phyloP scores from a whole-genome alignment of 345 rosid species.

The Murraya paniculata region DNA sequence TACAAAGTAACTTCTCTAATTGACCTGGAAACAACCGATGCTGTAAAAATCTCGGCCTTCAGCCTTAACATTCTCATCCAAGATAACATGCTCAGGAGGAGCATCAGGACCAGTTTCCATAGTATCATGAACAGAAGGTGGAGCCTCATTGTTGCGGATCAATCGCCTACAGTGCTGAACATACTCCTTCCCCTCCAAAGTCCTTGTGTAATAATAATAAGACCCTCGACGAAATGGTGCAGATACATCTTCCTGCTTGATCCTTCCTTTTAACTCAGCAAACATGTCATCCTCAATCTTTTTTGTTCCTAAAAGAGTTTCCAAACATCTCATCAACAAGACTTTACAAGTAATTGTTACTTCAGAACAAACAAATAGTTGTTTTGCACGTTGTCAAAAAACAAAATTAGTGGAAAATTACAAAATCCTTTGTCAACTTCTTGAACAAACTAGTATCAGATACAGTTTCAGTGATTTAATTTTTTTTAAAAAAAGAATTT shows the following conservation, averaged over 20 bases:
- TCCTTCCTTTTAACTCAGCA: conserved; percentile 68
- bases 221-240: conserved; percentile 69
- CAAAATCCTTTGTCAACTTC: background rate
- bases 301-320: conserved; percentile 52
- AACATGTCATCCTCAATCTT: conserved; percentile 59
- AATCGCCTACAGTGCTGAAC: conserved; percentile 66
- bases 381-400: background rate
- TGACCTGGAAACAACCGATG: conserved; percentile 64
- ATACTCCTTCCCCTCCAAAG: conserved; percentile 86
- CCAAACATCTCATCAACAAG: background rate
- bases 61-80: conserved; percentile 88
- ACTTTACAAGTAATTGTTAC: background rate
- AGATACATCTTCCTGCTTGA: conserved; percentile 85
- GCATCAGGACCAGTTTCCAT: conserved; percentile 74
- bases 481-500: background rate
- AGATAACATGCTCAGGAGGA: conserved; percentile 73
- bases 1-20: background rate
- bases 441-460: background rate
- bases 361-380: background rate
- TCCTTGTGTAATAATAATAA: conserved; percentile 68
- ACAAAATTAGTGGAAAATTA: background rate
- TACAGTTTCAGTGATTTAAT: background rate
- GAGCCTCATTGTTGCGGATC: conserved; percentile 34
- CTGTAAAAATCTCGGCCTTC: conserved; percentile 51
- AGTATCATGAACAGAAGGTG: conserved; percentile 61